phyloP scores from a whole-genome alignment of 2,329 filamentous ascomycete species.

The Arthroderma sp. region DNA sequence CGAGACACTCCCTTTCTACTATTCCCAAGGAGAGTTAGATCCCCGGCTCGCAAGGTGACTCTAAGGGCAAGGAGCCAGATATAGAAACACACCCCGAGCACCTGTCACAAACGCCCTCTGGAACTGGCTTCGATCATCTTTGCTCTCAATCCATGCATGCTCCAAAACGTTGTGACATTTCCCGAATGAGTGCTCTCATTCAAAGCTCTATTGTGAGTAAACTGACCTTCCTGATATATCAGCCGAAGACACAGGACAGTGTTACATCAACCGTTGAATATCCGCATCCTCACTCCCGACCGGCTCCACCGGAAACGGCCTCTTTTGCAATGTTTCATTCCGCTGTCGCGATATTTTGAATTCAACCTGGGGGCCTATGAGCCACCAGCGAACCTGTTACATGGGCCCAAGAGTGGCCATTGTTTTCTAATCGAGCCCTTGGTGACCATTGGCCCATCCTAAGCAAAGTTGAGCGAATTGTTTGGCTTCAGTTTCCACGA shows the following conservation, averaged over 20 bases:
- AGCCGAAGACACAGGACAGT: neutral
- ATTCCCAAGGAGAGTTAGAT: neutral
- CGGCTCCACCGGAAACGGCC: neutral
- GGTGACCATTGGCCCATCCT: neutral
- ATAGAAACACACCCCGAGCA: neutral
- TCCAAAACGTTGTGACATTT: neutral
- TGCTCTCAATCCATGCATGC: neutral
- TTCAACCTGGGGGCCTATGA: neutral
- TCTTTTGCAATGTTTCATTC: neutral
- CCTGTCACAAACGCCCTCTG: neutral
- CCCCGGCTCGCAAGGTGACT: neutral
- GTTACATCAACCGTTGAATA: slow-evolving; percentile 1
- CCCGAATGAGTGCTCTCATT: neutral
- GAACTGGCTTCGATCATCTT: neutral
- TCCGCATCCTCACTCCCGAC: neutral
- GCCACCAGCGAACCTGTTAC: neutral
- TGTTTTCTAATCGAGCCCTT: neutral
- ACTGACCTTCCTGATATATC: neutral
- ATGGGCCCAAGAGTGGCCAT: neutral
- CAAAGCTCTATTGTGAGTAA: neutral
- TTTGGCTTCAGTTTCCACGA: neutral
- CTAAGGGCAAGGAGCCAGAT: neutral
- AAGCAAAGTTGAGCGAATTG: neutral
- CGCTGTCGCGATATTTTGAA: neutral
- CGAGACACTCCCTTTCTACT: neutral